Evolutionary conservation across 2,329 filamentous ascomycete species (phyloP), one percentile per base, ranked within the genome.

Genomic region (Drechslerella coelobrocha): DNA sequence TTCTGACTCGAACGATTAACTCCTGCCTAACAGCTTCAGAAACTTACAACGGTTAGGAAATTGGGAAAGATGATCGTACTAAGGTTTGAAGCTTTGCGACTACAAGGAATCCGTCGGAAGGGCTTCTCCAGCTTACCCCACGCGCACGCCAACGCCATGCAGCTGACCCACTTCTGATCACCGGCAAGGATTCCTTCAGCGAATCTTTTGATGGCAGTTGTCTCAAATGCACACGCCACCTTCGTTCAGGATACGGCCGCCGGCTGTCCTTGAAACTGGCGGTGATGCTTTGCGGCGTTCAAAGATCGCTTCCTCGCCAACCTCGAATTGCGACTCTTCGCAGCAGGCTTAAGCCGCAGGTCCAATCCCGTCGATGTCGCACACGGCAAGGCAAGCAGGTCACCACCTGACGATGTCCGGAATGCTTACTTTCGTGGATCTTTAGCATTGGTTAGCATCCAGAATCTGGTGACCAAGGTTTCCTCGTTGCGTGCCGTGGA

Each of bases 111-210:
- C 45, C 48, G 48, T 54, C 23, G 48, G 31, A 55, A 55, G 31
- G 39, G 39, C 50, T 69, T 61, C 56, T 69, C 51, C 56, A 69
- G 41, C 19, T 45, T 62, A 63, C 60, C 59, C 66, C 61, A 71
- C 66, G 59, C 53, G 53, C 29, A 61, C 53, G 43, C 26, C 12
- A 61, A 26, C 29, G 27, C 43, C 53, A 52, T 71, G 59, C 66
- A 71, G 66, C 59, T 63, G 66, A 71, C 66, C 59, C 66, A 59
- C 66, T 39, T 53, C 26, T 71, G 66, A 71, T 71, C 66, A 63
- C 52, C 66, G 34, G 31, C 66, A 71, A 52, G 65, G 66, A 71
- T 71, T 10, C 47, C 59, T 52, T 51, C 48, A 37, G 21, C 56
- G 24, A 62, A 27, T 34, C 12, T 34, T 23, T 27, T 41, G 45